These are phyloP conservation scores for Deinandra increscens DNA, from an alignment of 129 eudicot genomes.

Conservation along the genomic window DNA sequence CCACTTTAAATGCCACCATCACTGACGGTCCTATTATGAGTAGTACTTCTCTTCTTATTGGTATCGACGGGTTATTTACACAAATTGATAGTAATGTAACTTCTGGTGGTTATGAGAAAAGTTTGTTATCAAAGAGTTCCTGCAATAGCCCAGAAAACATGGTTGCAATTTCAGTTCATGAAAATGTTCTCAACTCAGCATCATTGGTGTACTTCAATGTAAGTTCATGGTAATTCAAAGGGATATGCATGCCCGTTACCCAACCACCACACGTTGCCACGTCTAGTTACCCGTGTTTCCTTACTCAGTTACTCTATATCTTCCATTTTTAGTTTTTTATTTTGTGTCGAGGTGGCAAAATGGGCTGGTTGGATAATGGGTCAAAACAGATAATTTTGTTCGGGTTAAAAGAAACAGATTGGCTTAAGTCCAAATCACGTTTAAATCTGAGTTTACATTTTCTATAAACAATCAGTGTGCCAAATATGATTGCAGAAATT, in stretches of 20 bases:
- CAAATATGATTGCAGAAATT: not conserved
- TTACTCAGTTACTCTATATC: no score
- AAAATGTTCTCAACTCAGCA: conserved; percentile 69
- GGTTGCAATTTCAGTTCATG: conserved; percentile 69
- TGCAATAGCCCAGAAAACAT: conserved; percentile 53
- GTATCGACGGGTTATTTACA: conserved; percentile 68
- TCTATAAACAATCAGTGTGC: not conserved
- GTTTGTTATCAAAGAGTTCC: conserved; percentile 34
- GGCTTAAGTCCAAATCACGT: not conserved
- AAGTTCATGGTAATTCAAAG: conserved; percentile 24
- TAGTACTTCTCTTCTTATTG: conserved; percentile 56
- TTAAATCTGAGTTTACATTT: not conserved
- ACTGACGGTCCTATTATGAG: conserved; percentile 58
- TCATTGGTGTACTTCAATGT: conserved; percentile 66
- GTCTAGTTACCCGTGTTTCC: not conserved
- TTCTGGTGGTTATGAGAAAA: conserved; percentile 23
- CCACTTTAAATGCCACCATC: conserved; percentile 61
- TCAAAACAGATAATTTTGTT: not conserved
- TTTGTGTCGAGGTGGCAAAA: not conserved
- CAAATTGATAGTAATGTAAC: conserved; percentile 26
- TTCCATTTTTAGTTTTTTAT: no score
- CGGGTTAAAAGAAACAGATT: no score
- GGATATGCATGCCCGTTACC: conserved; percentile 13
- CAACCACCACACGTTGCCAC: not conserved
- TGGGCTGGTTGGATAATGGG: not conserved